Conservation (phyloP, 1,284 basidiomycete species). For the Ustilago curta region DNA sequence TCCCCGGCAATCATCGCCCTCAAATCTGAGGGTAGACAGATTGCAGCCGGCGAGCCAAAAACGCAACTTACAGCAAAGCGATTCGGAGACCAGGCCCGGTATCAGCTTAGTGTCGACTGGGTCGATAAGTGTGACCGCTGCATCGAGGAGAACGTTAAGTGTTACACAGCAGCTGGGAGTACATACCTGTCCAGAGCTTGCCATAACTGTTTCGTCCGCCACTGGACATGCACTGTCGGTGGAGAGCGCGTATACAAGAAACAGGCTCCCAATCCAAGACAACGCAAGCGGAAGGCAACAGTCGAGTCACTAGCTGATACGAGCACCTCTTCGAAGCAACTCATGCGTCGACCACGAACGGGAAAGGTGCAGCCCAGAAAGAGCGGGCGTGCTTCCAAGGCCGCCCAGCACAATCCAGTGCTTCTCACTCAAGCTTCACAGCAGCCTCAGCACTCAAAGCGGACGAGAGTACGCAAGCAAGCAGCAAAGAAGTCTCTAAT, state of each 20-base stretch:
- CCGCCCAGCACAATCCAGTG: background rate
- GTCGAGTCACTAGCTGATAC: background rate
- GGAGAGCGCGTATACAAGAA: background rate
- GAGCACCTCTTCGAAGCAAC: background rate
- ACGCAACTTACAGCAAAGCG: background rate
- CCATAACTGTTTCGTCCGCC: constrained; percentile 1
- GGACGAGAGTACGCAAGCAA: background rate
- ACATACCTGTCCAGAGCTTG: background rate
- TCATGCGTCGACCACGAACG: background rate
- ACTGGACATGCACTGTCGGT: constrained; percentile 6
- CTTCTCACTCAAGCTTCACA: background rate
- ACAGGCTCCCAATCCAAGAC: background rate
- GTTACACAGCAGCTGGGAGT: constrained; percentile 4
- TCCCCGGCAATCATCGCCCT: background rate
- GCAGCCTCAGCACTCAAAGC: background rate
- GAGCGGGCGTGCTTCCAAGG: background rate
- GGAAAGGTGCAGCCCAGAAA: background rate
- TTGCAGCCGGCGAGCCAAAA: background rate
- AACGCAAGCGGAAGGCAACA: constrained; percentile 1
- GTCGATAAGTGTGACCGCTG: constrained; percentile 9
- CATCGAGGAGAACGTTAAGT: background rate
- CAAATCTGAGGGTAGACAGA: background rate
- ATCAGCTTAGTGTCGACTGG: constrained; percentile 7
- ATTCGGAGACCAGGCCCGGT: background rate
- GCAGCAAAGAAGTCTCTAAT: background rate